Base-by-base conservation (phyloP, 495 filamentous ascomycete genomes). In the Penicillium bialowiezense region DNA sequence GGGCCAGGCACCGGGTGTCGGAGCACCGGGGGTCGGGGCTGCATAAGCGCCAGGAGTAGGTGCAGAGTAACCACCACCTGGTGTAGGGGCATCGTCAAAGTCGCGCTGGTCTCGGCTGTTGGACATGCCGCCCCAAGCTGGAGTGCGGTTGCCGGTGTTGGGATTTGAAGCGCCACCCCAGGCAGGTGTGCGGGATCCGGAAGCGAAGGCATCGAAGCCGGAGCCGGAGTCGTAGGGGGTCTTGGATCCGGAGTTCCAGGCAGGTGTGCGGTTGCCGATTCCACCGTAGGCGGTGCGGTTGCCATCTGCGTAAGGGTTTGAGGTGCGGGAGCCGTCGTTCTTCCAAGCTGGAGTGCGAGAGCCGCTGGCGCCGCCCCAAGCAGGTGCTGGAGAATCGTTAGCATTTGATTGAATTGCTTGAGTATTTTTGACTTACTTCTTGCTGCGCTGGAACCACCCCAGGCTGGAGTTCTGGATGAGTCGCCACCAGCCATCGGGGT, bases 271-370 rank as follows among this genome's bases (percentile, higher is more conserved):
- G 44, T 71, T 73, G 19, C 70, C 64, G 49, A 60, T 53, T 26
- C 72, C 85, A 44, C 87, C 82, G 75, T 79, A 92, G 50, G 71
- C 79, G 8, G 87, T 93, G 28, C 88, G 82, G 57, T 72, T 87
- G 41, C 90, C 90, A 60, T 92, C 90, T 58, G 91, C 89, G 60
- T 90, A 89, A 2, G 85, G 82, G 46, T 89, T 89, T 18, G 82
- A 80, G n/a, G 87, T 91, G 48, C 81, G 83, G 6, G 79, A 87
- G 39, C 83, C 82, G 52, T 85, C 86, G 44, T 56, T 70, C 50
- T 84, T 86, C 89, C 89, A 92, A 7, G 86, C 84, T 3, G 89
- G 89, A 3, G 89, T 93, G 37, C 89, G 82, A 36, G 67, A 62
- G 41, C 81, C 80, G 34, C 72, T 76, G 40, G 82, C 75, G 42